phyloP scores from a whole-genome alignment of 2,329 filamentous ascomycete species.

The Aspergillus tubingensis region DNA sequence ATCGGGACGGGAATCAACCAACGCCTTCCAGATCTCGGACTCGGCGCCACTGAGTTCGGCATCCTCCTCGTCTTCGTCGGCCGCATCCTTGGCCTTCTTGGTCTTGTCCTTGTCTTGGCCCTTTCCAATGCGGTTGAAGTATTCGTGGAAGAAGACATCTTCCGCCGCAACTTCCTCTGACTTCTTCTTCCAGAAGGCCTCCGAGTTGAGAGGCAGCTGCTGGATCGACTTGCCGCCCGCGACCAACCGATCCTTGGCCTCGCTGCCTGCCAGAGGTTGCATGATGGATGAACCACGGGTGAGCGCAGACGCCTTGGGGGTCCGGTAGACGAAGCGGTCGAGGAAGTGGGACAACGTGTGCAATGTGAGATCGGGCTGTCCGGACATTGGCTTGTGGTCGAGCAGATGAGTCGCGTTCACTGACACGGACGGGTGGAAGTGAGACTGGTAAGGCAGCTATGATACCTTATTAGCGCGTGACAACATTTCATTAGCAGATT shows the following conservation, averaged over 20 bases:
- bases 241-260: conserved; percentile 62
- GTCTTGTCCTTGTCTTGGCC: conserved; percentile 44
- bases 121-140: conserved; percentile 78
- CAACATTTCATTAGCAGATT: background rate
- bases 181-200: conserved; percentile 89
- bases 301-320: conserved; percentile 68
- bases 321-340: conserved; percentile 97
- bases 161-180: conserved; percentile 83
- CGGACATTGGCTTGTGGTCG: conserved; percentile 67
- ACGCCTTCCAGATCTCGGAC: conserved; percentile 87
- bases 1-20: conserved; percentile 78
- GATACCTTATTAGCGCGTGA: conserved; percentile 19
- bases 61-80: conserved; percentile 44
- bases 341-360: conserved; percentile 94
- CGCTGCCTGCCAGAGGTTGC: conserved; percentile 78
- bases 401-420: conserved; percentile 77
- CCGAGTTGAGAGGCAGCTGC: conserved; percentile 75
- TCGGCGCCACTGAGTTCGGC: conserved; percentile 61
- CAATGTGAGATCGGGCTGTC: conserved; percentile 86
- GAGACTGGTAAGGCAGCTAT: conserved; percentile 66
- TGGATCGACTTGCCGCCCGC: conserved; percentile 59
- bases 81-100: conserved; percentile 57
- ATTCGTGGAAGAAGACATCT: conserved; percentile 97
- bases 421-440: conserved; percentile 92
- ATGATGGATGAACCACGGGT: conserved; percentile 87